A percentile compares a stretch with the other conserved stretches of the same genome.
Evolutionary conservation across 2,329 filamentous ascomycete genomes (phyloP).

Genomic region (Aspergillus japonicus): DNA sequence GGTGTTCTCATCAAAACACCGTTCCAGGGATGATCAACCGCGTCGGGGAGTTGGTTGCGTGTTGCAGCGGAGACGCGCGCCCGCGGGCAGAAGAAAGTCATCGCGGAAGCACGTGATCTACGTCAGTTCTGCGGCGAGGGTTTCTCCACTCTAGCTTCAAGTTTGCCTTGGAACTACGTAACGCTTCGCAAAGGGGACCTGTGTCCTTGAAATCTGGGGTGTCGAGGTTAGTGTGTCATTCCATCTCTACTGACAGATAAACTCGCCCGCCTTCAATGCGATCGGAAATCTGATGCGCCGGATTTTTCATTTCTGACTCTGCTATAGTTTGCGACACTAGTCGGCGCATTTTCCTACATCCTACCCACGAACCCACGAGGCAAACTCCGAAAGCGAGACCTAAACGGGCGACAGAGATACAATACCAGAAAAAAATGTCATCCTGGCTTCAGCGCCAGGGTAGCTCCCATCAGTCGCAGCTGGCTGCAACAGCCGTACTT

Average conservation of each 20-base stretch:
- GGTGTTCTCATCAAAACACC: background rate
- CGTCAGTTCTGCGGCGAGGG: background rate
- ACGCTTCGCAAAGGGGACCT: background rate
- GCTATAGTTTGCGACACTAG: background rate
- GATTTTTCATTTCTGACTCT: background rate
- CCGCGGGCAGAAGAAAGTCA: background rate
- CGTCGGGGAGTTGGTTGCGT: background rate
- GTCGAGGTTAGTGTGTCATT: background rate
- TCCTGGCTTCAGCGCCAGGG: slow-evolving; percentile 46
- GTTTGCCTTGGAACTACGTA: background rate
- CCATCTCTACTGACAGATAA: background rate
- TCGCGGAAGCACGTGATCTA: background rate
- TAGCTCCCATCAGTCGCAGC: slow-evolving; percentile 43
- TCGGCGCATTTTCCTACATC: background rate
- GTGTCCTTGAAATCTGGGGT: background rate
- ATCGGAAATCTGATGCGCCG: no score
- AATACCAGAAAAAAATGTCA: slow-evolving; percentile 34
- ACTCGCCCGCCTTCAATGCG: no score
- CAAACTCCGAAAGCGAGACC: no score
- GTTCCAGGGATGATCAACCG: background rate
- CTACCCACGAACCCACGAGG: background rate
- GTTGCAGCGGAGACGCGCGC: background rate
- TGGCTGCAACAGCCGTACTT: slow-evolving; percentile 44
- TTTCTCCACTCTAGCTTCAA: background rate
- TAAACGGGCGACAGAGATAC: background rate